phyloP scores from a whole-genome alignment of 2,329 filamentous ascomycete genomes.

The Sphaerulina musiva region DNA sequence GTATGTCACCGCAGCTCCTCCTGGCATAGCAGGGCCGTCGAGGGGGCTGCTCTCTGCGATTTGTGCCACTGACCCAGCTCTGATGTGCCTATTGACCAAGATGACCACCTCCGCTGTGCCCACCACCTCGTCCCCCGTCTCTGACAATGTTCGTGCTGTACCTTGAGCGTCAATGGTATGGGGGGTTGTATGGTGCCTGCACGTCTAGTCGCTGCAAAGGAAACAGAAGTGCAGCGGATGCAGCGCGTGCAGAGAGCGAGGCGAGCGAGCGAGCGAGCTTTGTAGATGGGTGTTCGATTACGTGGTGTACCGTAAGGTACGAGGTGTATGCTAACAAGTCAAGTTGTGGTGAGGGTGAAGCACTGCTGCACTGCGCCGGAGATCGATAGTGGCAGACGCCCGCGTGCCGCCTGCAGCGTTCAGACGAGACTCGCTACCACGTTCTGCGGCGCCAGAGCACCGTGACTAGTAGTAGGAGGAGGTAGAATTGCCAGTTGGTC shows the following conservation, averaged over 20 bases:
- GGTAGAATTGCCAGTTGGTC: too few species aligned
- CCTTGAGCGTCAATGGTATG: not conserved
- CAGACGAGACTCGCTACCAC: too few species aligned
- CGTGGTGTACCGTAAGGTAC: too few species aligned
- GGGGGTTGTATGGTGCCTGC: not conserved
- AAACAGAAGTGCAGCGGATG: not conserved
- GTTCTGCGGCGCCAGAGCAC: not conserved
- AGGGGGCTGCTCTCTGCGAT: not conserved
- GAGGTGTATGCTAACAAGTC: too few species aligned
- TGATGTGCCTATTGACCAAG: not conserved
- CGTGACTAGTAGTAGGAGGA: too few species aligned
- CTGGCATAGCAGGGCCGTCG: not conserved
- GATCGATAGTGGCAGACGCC: too few species aligned
- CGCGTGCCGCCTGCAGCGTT: too few species aligned
- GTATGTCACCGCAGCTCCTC: slow-evolving; percentile 3
- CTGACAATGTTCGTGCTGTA: not conserved
- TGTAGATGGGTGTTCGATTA: too few species aligned
- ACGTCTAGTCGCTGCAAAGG: not conserved
- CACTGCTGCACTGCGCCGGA: too few species aligned
- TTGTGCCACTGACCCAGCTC: not conserved
- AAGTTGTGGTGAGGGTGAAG: too few species aligned
- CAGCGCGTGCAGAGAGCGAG: not conserved
- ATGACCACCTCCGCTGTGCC: not conserved
- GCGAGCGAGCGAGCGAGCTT: too few species aligned
- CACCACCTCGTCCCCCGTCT: too few species aligned